Conservation (phyloP, 371 early-diverging fungal species). For the Mortierella polycephala region DNA sequence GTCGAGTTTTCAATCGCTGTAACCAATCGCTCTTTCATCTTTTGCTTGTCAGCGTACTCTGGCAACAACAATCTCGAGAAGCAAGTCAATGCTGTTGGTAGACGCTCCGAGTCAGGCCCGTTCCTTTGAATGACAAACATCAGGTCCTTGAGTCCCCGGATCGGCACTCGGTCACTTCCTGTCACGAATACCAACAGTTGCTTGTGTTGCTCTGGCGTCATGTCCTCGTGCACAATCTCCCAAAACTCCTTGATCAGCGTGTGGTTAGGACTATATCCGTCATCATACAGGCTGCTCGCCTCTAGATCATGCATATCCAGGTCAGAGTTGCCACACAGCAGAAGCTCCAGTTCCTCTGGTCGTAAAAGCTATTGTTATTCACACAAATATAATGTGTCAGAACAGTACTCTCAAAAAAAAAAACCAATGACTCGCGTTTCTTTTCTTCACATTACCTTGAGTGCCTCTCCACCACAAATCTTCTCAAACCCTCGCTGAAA, state of each 20-base stretch:
- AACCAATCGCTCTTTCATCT: constrained; percentile 86
- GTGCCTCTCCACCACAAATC: constrained; percentile 84
- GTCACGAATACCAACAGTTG: constrained; percentile 96
- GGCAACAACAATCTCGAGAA: constrained; percentile 96
- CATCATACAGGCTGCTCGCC: constrained; percentile 21
- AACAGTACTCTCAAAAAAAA: neutral
- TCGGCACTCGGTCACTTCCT: constrained; percentile 96
- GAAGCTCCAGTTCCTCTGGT: constrained; percentile 94
- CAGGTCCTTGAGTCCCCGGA: constrained; percentile 91
- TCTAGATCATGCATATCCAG: constrained; percentile 63
- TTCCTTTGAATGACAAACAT: constrained; percentile 97
- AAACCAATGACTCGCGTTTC: constrained; percentile 11
- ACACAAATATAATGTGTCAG: neutral
- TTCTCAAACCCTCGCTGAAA: constrained; percentile 92
- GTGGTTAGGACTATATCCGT: constrained; percentile 39
- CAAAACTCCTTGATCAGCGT: constrained; percentile 81
- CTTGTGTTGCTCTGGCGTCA: constrained; percentile 87
- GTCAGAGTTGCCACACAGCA: constrained; percentile 89
- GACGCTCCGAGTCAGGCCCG: constrained; percentile 89
- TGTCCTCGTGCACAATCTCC: constrained; percentile 85
- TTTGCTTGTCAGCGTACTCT: constrained; percentile 88
- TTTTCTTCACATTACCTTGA: constrained; percentile 55
- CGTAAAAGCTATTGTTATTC: constrained; percentile 72
- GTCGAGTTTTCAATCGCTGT: constrained; percentile 97
- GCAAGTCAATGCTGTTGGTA: constrained; percentile 92